Conservation (phyloP, 768 basidiomycete species). For the Mrakia hoshinonis region DNA sequence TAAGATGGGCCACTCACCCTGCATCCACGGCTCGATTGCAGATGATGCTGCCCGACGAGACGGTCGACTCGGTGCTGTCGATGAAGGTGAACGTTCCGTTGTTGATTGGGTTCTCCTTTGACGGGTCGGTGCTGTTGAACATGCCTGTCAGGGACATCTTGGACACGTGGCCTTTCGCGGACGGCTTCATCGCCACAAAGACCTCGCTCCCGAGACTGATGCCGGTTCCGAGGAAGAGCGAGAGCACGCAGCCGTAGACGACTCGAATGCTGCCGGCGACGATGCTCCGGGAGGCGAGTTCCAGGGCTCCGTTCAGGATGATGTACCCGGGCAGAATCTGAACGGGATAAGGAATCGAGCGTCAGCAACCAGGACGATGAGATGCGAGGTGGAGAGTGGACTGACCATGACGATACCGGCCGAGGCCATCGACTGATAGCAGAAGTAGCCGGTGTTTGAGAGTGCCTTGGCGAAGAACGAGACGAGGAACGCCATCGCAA, state of each 20-base stretch:
- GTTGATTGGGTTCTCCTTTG: conserved; percentile 15
- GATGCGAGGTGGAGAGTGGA: background rate
- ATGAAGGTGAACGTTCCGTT: conserved; percentile 25
- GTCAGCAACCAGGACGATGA: conserved; percentile 2
- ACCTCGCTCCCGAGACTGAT: conserved; percentile 22
- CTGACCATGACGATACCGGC: conserved; percentile 23
- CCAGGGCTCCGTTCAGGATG: conserved; percentile 14
- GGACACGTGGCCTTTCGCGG: background rate
- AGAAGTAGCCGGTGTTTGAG: conserved; percentile 20
- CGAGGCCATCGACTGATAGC: conserved; percentile 25
- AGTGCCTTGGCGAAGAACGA: conserved; percentile 27
- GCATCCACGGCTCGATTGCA: conserved; percentile 3
- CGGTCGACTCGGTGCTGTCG: background rate
- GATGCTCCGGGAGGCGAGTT: conserved; percentile 23
- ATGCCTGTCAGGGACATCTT: conserved; percentile 3
- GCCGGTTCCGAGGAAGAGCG: conserved; percentile 25
- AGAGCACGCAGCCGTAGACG: conserved; percentile 21
- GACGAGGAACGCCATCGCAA: conserved; percentile 28
- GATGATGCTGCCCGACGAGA: background rate
- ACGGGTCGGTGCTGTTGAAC: conserved; percentile 12
- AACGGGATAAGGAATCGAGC: background rate
- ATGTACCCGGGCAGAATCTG: conserved; percentile 17
- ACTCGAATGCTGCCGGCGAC: conserved; percentile 22
- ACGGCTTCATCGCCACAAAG: conserved; percentile 12
- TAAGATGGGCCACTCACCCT: background rate